These are phyloP conservation scores for Phytopythium aichiense DNA, from an alignment of 352 stramenopile species.

Conservation along the genomic window DNA sequence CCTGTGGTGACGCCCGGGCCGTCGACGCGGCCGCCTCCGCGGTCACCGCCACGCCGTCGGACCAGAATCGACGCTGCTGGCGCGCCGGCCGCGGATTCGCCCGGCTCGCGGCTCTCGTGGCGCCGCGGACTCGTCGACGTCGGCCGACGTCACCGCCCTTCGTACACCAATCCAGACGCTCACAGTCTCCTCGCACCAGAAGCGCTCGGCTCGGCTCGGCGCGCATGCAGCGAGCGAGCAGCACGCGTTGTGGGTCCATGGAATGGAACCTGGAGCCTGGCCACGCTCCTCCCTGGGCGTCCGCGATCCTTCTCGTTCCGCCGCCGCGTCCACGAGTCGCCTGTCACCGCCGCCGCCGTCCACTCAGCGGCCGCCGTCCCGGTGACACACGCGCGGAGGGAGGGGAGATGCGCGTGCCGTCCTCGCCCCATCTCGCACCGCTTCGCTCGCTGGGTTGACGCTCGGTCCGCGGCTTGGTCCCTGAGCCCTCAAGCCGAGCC, in stretches of 20 bases:
- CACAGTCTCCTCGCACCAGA: no score
- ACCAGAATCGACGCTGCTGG: background rate
- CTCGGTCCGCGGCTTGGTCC: no score
- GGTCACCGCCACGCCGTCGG: background rate
- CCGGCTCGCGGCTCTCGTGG: no score
- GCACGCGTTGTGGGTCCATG: background rate
- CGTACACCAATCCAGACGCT: background rate
- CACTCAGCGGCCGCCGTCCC: background rate
- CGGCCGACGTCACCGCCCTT: background rate
- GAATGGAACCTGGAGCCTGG: no score
- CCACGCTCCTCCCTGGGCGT: no score
- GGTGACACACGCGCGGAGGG: background rate
- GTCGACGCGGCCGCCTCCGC: background rate
- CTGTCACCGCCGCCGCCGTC: background rate
- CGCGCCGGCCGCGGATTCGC: background rate
- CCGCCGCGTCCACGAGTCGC: background rate
- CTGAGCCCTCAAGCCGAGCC: no score
- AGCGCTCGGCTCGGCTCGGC: no score
- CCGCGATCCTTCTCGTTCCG: background rate
- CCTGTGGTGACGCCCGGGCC: background rate
- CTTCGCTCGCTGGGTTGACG: no score
- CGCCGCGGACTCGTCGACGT: background rate
- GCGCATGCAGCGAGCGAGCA: no score
- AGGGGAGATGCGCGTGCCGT: background rate
- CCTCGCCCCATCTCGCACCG: background rate